Conservation (phyloP, 2,329 filamentous ascomycete genomes). For the Alternaria arbusti region DNA sequence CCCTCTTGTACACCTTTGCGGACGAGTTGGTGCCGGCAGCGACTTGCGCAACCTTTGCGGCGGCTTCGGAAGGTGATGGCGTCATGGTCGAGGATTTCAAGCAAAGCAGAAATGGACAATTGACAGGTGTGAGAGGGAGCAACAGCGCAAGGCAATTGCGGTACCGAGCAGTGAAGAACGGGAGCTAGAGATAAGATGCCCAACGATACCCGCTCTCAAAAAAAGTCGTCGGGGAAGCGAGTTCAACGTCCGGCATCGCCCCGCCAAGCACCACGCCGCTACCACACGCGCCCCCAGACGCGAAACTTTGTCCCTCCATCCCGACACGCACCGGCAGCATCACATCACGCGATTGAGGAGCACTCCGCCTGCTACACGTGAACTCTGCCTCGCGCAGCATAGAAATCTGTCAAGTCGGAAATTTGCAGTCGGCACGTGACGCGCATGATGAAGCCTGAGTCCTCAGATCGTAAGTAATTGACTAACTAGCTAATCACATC, state of each 20-base stretch:
- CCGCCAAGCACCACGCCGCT: slow-evolving; percentile 9
- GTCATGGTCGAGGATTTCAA: slow-evolving; percentile 26
- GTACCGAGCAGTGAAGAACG: slow-evolving; percentile 4
- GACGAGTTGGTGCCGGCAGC: slow-evolving; percentile 47
- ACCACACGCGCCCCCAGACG: background rate
- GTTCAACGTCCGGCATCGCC: slow-evolving; percentile 9
- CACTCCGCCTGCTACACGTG: background rate
- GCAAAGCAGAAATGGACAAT: background rate
- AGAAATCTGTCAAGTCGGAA: background rate
- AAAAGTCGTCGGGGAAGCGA: slow-evolving; percentile 19
- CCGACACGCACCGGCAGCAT: background rate
- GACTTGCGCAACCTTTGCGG: slow-evolving; percentile 36
- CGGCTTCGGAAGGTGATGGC: slow-evolving; percentile 38
- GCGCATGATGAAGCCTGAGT: background rate
- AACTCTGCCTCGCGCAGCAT: background rate
- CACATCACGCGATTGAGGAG: background rate
- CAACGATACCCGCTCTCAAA: slow-evolving; percentile 5
- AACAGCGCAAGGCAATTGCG: slow-evolving; percentile 20
- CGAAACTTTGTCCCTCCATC: background rate
- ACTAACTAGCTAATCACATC: background rate
- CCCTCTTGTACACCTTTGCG: slow-evolving; percentile 74
- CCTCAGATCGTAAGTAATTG: background rate
- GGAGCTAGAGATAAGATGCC: slow-evolving; percentile 13
- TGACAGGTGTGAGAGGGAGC: slow-evolving; percentile 6
- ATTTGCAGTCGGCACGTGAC: background rate